Conservation (phyloP, 495 filamentous ascomycete genomes). For the Choiromyces venosus region DNA sequence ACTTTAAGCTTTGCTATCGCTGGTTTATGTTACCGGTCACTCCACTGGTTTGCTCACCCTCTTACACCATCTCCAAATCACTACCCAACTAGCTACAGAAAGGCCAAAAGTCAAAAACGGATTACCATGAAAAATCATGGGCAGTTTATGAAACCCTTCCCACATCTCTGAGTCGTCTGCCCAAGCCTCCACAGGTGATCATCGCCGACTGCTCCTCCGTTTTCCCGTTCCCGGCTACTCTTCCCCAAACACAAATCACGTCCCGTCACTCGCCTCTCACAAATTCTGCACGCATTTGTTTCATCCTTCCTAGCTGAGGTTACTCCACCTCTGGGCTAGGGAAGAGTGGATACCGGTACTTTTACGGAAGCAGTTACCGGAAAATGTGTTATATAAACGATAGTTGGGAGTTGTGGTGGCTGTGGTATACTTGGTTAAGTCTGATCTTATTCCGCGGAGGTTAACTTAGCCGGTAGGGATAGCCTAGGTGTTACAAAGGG, state of each 20-base stretch:
- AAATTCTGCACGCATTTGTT: background rate
- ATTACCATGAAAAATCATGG: too few relatives aligned
- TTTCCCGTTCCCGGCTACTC: background rate
- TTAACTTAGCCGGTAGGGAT: background rate
- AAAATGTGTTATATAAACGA: background rate
- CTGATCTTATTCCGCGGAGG: background rate
- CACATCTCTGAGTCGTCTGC: too few relatives aligned
- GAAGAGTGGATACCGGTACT: too few relatives aligned
- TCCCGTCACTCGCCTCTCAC: background rate
- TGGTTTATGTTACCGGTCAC: background rate
- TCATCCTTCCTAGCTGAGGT: background rate
- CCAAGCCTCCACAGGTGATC: too few relatives aligned
- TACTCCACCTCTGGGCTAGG: background rate
- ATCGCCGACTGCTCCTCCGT: too few relatives aligned
- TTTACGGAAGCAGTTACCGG: background rate
- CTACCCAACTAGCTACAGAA: background rate
- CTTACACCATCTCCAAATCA: background rate
- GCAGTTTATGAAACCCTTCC: too few relatives aligned
- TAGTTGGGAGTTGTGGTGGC: background rate
- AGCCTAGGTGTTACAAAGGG: background rate
- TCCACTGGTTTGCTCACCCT: background rate
- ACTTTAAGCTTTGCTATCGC: background rate
- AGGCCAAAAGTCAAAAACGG: too few relatives aligned
- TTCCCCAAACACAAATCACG: background rate
- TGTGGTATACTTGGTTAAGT: background rate